Evolutionary conservation across 1,284 basidiomycete species (phyloP), one percentile per base, ranked within the genome.

Genomic region (Ustilago bromivora): DNA sequence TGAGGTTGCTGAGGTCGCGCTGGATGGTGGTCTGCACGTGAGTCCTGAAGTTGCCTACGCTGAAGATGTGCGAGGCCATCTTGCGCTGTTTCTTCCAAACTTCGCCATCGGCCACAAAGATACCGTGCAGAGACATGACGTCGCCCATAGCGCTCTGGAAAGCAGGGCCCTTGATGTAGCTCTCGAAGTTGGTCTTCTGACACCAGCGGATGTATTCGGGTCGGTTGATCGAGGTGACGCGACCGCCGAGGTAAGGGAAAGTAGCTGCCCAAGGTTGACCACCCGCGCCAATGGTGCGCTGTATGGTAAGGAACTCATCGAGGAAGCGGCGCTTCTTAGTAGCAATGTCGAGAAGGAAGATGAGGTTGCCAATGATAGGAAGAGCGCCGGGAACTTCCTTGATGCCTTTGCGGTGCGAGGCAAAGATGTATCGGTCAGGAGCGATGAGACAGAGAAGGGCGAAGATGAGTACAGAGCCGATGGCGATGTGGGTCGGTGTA

Each of bases 91-190:
- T 49, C 41, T 64, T 63, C 85, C 85, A 86, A 1, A 62, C 28
- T 15, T 72, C 57, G 1, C 85, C 85, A 54, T 86, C 85, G 17
- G 80, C 60, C 23, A 76, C 76, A 66, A 82, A 80, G 69, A 82
- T 81, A 49, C 81, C 81, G 31, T 74, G 66, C 2, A 60, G 51
- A 40, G 71, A 67, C 63, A 82, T 75, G 34, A 82, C 67, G 43
- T 82, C 78, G 19, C 59, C 59, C 69, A 82, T 76, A 49, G 57
- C 51, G 2, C 61, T 61, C 15, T 62, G 64, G 57, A 80, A 78
- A 55, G 53, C 43, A 13, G 55, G 8, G 2, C 80, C 80, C 55
- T 81, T 79, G 58, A 62, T 28, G 56, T 75, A 79, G 59, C 76
- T 75, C 11, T 76, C 72, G 43, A 81, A 79, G 65, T 81, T 78